These are phyloP conservation scores for Colletotrichum sp. DNA, from an alignment of 2,329 filamentous ascomycete genomes.

Conservation along the genomic window DNA sequence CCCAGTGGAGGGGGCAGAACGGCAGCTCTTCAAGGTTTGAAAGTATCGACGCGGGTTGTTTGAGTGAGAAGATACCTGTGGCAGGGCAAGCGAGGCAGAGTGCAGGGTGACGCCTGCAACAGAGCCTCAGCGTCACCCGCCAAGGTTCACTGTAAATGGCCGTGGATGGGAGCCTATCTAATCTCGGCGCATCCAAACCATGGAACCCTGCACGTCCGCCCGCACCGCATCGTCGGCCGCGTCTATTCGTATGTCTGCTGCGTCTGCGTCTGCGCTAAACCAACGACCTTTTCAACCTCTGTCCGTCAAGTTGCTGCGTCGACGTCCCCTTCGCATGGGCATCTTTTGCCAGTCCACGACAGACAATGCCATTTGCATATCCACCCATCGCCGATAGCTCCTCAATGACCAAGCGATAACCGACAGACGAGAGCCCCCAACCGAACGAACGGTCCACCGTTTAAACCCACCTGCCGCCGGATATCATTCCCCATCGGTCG, in stretches of 20 bases:
- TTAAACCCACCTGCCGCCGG: not conserved
- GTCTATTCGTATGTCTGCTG: not conserved
- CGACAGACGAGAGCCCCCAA: not conserved
- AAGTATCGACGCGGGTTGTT: not conserved
- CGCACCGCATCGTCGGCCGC: not conserved
- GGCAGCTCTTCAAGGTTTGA: not conserved
- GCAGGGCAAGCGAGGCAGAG: not conserved
- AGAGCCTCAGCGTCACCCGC: constrained; percentile 5
- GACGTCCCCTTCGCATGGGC: not conserved
- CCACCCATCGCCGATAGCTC: not conserved
- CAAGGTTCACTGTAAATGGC: constrained; percentile 6
- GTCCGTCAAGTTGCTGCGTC: not conserved
- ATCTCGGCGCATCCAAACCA: constrained; percentile 1
- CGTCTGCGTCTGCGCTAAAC: not conserved
- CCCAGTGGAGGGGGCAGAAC: not conserved
- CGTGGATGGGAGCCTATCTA: not conserved
- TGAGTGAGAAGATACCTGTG: not conserved
- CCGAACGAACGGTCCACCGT: constrained; percentile 8
- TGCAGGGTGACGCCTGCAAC: not conserved
- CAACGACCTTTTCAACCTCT: not conserved
- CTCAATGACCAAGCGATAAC: not conserved
- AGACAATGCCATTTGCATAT: not conserved
- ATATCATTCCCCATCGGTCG: not conserved
- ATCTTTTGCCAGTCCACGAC: not conserved
- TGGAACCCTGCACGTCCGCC: constrained; percentile 1